These are phyloP conservation scores for Magnolia officinalis DNA, from an alignment of 164 flowering plant species.

Conservation along the genomic window DNA sequence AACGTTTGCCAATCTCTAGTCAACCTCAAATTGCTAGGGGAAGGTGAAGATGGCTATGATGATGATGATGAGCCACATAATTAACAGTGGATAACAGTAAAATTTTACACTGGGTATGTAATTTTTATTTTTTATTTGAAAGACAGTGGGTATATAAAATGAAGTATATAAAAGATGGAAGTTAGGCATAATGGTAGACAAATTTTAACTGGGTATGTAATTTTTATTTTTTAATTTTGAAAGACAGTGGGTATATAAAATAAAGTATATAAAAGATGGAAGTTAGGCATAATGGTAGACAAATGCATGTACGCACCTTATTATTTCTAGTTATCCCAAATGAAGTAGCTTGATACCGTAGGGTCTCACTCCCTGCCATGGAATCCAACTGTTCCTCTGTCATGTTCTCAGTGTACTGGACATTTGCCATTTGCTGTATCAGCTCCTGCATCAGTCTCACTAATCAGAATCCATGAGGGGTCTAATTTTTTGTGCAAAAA, in stretches of 20 bases:
- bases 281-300: background rate
- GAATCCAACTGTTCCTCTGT: conserved; percentile 99
- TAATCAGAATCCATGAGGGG: conserved; percentile 7
- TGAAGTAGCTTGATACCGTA: conserved; percentile 94
- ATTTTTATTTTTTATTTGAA: too few relatives aligned
- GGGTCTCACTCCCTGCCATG: conserved; percentile 98
- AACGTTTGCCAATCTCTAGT: too few relatives aligned
- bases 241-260: too few relatives aligned
- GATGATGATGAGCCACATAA: too few relatives aligned
- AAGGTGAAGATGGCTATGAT: too few relatives aligned
- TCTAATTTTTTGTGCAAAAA: conserved; percentile 1
- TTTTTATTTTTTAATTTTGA: too few relatives aligned
- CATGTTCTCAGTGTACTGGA: conserved; percentile 94
- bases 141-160: too few relatives aligned
- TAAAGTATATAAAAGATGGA: too few relatives aligned
- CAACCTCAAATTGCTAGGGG: too few relatives aligned
- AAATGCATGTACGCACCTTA: conserved; percentile 49
- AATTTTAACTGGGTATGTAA: background rate
- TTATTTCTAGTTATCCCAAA: conserved; percentile 89
- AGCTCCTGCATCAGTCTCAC: conserved; percentile 61
- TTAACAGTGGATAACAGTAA: too few relatives aligned
- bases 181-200: background rate
- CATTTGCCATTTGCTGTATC: conserved; percentile 99
- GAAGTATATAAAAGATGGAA: too few relatives aligned
- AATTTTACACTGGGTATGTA: too few relatives aligned